Base-by-base conservation (phyloP, 768 basidiomycete species). In the Gloeophyllum trabeum region DNA sequence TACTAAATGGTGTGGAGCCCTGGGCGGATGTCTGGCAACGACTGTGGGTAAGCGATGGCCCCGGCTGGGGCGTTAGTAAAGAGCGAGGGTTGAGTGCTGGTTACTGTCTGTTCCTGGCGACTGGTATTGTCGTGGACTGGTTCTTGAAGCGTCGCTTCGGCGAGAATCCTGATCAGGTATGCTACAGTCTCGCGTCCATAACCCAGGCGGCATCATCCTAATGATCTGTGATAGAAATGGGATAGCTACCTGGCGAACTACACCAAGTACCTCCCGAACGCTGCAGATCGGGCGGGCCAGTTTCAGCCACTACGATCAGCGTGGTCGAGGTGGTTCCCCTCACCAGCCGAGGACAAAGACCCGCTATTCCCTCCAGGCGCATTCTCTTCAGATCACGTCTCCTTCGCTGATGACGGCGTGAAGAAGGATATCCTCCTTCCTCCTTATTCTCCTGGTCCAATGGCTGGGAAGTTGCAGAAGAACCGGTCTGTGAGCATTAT, bases 21-120 rank as follows among this genome's bases (percentile, higher is more conserved):
- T 83, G 79, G 80, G 70, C 70, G 3, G 67, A 80, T 49, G 64
- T 70, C 6, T 82, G 76, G 76, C 71, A 75, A 43, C 68, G 79
- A 10, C 57, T 78, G 2, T 85, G 76, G 72, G 45, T 73, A n/a
- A 40, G 40, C 4, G 61, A 70, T 28, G 65, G 64, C 24, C 44
- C 46, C n/a, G 58, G 55, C 10, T 82, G 80, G 80, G 78, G 76
- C 0, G 66, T 69, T 0, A 51, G 55, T 22, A 50, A 64, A 40
- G 81, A 83, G 58, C 71, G 74, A 43, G 79, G 73, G 1, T 60
- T 82, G 19, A 76, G 67, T 47, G 75, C 75, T 3, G 70, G 66
- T 6, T 79, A 66, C 52, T 73, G 69, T 43, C 53, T 81, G 22
- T 66, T 81, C 39, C 54, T 76, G 13, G 49, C 56, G 10, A 28